Percentiles rank a stretch among this genome's conserved stretches.
phyloP scores from a whole-genome alignment of 768 basidiomycete species.

The Lentinula detonsa region DNA sequence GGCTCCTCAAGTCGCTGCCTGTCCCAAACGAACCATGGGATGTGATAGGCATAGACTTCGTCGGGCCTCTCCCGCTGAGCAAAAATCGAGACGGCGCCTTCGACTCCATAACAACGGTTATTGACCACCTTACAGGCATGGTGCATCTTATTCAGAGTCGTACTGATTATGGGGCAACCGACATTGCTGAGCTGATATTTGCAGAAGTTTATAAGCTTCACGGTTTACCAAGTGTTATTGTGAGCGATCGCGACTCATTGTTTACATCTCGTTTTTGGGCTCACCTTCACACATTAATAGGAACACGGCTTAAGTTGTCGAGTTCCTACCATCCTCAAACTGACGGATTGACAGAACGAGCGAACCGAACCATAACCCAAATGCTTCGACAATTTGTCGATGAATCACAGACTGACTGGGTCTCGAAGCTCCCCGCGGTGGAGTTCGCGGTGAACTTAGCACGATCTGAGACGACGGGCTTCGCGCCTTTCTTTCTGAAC shows the following conservation, averaged over 20 bases:
- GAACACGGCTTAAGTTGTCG: slow-evolving; percentile 8
- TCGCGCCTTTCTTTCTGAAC: background rate
- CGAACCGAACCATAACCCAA: slow-evolving; percentile 17
- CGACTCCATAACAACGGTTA: too few species aligned
- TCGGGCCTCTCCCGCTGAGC: too few species aligned
- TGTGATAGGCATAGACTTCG: too few species aligned
- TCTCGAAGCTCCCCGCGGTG: slow-evolving; percentile 9
- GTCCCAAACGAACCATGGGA: too few species aligned
- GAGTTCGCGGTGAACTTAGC: background rate
- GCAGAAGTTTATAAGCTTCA: slow-evolving; percentile 21
- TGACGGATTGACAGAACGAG: slow-evolving; percentile 1
- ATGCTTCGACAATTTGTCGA: slow-evolving; percentile 16
- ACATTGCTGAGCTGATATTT: slow-evolving; percentile 25
- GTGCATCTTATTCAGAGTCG: slow-evolving; percentile 17
- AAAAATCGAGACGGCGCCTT: too few species aligned
- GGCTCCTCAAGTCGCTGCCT: too few species aligned
- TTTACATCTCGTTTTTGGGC: slow-evolving; percentile 23
- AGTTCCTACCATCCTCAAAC: slow-evolving; percentile 8
- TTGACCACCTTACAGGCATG: slow-evolving; percentile 10
- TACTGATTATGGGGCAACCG: slow-evolving; percentile 16
- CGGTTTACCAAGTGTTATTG: slow-evolving; percentile 17
- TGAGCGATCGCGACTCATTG: slow-evolving; percentile 19
- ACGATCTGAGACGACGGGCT: slow-evolving; percentile 13
- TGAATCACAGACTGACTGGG: slow-evolving; percentile 16
- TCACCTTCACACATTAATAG: slow-evolving; percentile 9